Base-by-base conservation (phyloP, 495 filamentous ascomycete genomes). In the Xylaria curta region DNA sequence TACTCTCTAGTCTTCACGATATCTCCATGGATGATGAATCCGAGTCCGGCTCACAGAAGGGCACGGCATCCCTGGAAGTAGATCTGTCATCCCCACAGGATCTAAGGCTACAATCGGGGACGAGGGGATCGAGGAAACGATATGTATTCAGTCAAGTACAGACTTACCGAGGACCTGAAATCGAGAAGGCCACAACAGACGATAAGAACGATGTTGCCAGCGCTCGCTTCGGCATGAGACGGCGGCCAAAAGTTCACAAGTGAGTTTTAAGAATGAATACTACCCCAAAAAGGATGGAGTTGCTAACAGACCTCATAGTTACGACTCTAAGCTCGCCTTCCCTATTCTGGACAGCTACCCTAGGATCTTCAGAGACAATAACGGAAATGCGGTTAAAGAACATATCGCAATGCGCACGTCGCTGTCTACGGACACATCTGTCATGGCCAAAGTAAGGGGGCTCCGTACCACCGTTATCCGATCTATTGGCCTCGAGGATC, bases 341-440 rank as follows among this genome's bases (percentile, higher is more conserved):
- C 94, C 96, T 4, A 78, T 94, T 15, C 86, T 97, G 38, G 89
- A 95, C 78, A 97, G 93, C 80, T 97, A 93, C 83, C 96, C 87
- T 47, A 82, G 70, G 42, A 92, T 92, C 72, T 95, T 91, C 83
- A 83, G 79, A 59, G 79, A 80, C 62, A 74, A 75, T 26, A 69
- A 83, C 75, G 72, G 74, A 53, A 82, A 59, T 69, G 78, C 79
- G 42, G 71, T 83, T 28, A 81, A 72, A 47, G 78, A 73, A 8
- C 78, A 81, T n/a, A 66, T 92, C 60, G 87, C 86, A 38, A 80
- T 96, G 12, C 84, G 87, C 49, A 86, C 90, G 54, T 87, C 89
- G 5, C 81, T 99, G 61, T 92, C 93, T 2, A 91, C 93, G 1
- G 92, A 93, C 28, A 88, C 92, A 8, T 87, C 89, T 0, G 90